A percentile compares a stretch with the other conserved stretches of the same genome.
phyloP scores from a whole-genome alignment of 768 basidiomycete species.

The Piloderma croceum region DNA sequence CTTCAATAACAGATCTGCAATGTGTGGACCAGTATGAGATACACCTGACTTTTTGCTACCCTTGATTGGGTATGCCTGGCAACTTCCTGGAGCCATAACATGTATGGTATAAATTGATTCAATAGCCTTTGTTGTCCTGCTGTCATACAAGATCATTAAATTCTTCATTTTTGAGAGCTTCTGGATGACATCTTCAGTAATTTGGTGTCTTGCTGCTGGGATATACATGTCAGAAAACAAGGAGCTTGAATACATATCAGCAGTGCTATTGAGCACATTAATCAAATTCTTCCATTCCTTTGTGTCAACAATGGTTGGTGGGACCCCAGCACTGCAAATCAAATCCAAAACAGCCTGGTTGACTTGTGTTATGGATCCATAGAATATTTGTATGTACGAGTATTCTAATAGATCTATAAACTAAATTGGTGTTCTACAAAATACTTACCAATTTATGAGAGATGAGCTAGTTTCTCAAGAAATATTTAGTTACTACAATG shows the following conservation, averaged over 20 bases:
- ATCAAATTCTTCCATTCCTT: constrained; percentile 5
- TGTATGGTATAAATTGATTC: constrained; percentile 18
- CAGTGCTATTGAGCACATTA: not conserved
- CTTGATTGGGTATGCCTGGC: constrained; percentile 8
- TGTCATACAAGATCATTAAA: constrained; percentile 17
- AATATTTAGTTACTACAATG: no score
- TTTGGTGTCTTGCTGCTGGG: constrained; percentile 12
- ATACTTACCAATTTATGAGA: no score
- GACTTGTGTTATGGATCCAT: not conserved
- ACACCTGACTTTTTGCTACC: constrained; percentile 16
- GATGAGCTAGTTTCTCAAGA: not conserved
- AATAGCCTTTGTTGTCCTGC: constrained; percentile 9
- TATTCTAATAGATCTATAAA: no score
- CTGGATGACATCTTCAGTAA: constrained; percentile 2
- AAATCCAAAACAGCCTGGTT: constrained; percentile 6
- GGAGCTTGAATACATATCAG: constrained; percentile 3
- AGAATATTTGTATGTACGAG: not conserved
- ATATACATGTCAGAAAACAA: constrained; percentile 13
- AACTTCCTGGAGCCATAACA: constrained; percentile 10
- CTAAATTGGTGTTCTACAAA: no score
- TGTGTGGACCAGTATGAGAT: constrained; percentile 19
- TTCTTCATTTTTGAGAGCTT: constrained; percentile 5
- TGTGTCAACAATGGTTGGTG: constrained; percentile 4
- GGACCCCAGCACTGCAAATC: constrained; percentile 10
- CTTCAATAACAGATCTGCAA: constrained; percentile 6